phyloP scores from a whole-genome alignment of 306 rosid species.

The Begonia loranthoides region DNA sequence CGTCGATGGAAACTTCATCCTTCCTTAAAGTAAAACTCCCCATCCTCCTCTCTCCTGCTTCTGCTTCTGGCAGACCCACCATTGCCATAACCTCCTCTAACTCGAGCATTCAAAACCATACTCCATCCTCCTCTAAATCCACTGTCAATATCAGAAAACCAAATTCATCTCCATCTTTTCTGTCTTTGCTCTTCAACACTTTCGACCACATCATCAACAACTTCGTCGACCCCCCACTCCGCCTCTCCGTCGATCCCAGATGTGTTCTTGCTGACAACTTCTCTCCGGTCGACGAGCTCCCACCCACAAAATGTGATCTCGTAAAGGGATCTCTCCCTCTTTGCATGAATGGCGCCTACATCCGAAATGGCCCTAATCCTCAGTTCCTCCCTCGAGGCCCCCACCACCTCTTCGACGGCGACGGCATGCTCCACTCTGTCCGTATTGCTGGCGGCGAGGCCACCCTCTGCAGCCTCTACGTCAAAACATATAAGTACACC shows the following conservation, averaged over 20 bases:
- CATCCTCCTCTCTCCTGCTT: too few relatives aligned
- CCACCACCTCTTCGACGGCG: conserved; percentile 89
- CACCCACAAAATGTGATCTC: conserved; percentile 55
- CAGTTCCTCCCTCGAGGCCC: conserved; percentile 88
- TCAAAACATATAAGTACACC: conserved; percentile 52
- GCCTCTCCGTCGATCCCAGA: conserved; percentile 44
- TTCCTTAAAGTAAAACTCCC: too few relatives aligned
- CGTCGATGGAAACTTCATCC: too few relatives aligned
- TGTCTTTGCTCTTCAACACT: conserved; percentile 29
- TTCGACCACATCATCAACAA: conserved; percentile 63
- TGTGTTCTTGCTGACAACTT: conserved; percentile 47
- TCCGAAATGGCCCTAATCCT: conserved; percentile 87
- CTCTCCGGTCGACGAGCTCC: conserved; percentile 65
- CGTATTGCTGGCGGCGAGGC: conserved; percentile 42
- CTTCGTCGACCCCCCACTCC: conserved; percentile 61
- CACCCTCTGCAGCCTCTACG: conserved; percentile 70
- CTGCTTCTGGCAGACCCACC: too few relatives aligned
- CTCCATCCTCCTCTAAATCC: too few relatives aligned
- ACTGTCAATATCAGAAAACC: too few relatives aligned
- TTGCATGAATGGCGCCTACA: conserved; percentile 63
- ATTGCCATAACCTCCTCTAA: too few relatives aligned
- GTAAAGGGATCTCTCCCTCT: conserved; percentile 39
- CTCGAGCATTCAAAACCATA: too few relatives aligned
- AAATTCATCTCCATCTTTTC: conserved; percentile 6
- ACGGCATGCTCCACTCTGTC: conserved; percentile 80